phyloP scores from a whole-genome alignment of 1,139 yeast genomes.

The Martiniozyma asiatica region DNA sequence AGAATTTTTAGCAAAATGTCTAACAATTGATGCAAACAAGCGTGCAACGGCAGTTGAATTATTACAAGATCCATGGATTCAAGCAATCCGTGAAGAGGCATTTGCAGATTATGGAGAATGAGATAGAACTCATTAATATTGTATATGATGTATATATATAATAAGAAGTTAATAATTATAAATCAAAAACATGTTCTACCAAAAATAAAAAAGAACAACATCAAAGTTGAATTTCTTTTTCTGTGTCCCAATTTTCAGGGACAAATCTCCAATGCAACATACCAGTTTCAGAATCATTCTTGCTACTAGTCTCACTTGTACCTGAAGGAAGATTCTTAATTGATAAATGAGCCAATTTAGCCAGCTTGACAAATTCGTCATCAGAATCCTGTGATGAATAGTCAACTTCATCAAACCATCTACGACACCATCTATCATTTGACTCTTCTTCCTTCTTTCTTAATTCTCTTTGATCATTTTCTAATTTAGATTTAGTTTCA shows the following conservation, averaged over 20 bases:
- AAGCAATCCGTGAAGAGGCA: conserved; percentile 59
- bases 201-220: too few species aligned
- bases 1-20: conserved; percentile 59
- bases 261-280: conserved; percentile 60
- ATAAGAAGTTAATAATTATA: too few species aligned
- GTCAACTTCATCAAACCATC: conserved; percentile 65
- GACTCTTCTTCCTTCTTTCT: conserved; percentile 58
- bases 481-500: conserved; percentile 63
- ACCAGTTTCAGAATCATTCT: conserved; percentile 17
- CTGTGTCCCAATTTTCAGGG: conserved; percentile 43
- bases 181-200: too few species aligned
- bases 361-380: conserved; percentile 33
- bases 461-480: conserved; percentile 70
- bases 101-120: too few species aligned
- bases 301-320: conserved; percentile 21
- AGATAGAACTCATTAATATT: too few species aligned
- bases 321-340: conserved; percentile 60
- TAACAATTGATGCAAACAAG: conserved; percentile 71
- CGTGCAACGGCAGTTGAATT: conserved; percentile 80
- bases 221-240: conserved; percentile 39
- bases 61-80: conserved; percentile 84
- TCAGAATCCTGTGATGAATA: conserved; percentile 11
- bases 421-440: conserved; percentile 55
- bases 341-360: conserved; percentile 45
- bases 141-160: too few species aligned